A percentile compares a stretch with the other conserved stretches of the same genome.
These are phyloP conservation scores for Paramyrothecium roridum DNA, from an alignment of 2,329 filamentous ascomycete genomes.

Conservation along the genomic window DNA sequence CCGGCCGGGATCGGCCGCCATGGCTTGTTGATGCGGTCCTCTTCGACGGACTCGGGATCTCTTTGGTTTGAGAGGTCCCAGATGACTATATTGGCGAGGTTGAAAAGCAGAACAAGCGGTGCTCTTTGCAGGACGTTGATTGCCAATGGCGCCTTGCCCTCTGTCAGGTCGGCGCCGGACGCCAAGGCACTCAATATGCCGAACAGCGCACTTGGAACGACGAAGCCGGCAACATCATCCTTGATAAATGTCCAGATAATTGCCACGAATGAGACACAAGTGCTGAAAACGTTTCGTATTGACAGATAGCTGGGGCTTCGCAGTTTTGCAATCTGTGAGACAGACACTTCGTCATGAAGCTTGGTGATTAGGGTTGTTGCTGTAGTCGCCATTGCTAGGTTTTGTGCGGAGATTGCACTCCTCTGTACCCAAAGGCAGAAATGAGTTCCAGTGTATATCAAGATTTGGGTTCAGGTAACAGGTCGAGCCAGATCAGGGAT, in stretches of 20 bases:
- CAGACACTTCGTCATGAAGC: neutral
- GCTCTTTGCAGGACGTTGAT: neutral
- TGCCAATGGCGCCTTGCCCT: neutral
- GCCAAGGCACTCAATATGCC: slow-evolving; percentile 4
- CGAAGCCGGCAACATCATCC: slow-evolving; percentile 6
- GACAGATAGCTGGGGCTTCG: neutral
- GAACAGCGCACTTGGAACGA: slow-evolving; percentile 4
- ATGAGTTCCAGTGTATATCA: no score
- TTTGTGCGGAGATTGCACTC: no score
- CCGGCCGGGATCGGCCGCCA: slow-evolving; percentile 22
- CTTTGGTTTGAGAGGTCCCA: slow-evolving; percentile 35
- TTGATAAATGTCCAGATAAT: slow-evolving; percentile 5
- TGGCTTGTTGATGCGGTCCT: slow-evolving; percentile 37
- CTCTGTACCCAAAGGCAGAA: no score
- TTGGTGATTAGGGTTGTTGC: neutral
- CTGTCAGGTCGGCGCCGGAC: neutral
- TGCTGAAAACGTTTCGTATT: neutral
- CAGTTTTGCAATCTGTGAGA: neutral
- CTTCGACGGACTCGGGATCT: slow-evolving; percentile 18
- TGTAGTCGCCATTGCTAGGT: no score
- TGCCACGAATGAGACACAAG: neutral
- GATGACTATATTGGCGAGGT: slow-evolving; percentile 7
- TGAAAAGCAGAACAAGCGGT: slow-evolving; percentile 4
- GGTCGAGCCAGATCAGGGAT: no score
- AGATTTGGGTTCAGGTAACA: no score